Percentiles rank a stretch among this genome's conserved stretches.
Evolutionary conservation across 1,284 basidiomycete genomes (phyloP).

Genomic region (Sporisorium sorghi): DNA sequence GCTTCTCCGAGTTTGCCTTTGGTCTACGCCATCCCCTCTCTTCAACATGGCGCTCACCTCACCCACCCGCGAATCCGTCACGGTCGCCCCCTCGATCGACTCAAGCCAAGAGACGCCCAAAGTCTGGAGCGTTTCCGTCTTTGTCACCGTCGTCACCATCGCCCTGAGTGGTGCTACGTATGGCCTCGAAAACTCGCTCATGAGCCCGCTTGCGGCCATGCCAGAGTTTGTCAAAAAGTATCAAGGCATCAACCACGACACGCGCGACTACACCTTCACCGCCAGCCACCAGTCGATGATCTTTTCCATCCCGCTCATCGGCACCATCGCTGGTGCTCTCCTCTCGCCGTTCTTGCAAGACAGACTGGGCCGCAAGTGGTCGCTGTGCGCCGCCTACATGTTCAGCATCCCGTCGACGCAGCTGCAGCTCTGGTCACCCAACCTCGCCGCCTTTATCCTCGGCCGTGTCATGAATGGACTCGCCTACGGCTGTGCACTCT

Average conservation of each 20-base stretch:
- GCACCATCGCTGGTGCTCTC: slow-evolving; percentile 55
- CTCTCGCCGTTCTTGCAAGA: slow-evolving; percentile 47
- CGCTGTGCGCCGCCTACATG: slow-evolving; percentile 52
- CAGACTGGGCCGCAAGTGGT: slow-evolving; percentile 55
- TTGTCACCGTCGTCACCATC: slow-evolving; percentile 51
- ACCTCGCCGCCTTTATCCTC: slow-evolving; percentile 56
- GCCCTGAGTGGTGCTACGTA: slow-evolving; percentile 51
- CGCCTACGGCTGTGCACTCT: slow-evolving; percentile 54
- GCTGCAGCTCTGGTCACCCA: slow-evolving; percentile 59
- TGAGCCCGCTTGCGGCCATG: slow-evolving; percentile 58
- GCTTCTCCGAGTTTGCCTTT: too few relatives aligned
- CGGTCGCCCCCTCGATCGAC: slow-evolving; percentile 5
- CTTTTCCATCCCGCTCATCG: slow-evolving; percentile 57
- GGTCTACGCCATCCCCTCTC: too few relatives aligned
- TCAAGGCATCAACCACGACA: slow-evolving; percentile 50
- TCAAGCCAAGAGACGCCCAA: slow-evolving; percentile 10
- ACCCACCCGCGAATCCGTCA: slow-evolving; percentile 8
- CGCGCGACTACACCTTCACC: slow-evolving; percentile 53
- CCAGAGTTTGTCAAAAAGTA: slow-evolving; percentile 52
- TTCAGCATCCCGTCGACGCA: slow-evolving; percentile 56
- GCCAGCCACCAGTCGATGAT: slow-evolving; percentile 57
- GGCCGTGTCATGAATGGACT: slow-evolving; percentile 58
- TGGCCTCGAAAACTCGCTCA: slow-evolving; percentile 56
- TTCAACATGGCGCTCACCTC: slow-evolving; percentile 14
- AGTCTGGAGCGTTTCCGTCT: slow-evolving; percentile 40